Conservation (phyloP, 805 yeast species). For the Maudiozyma saulgeensis region DNA sequence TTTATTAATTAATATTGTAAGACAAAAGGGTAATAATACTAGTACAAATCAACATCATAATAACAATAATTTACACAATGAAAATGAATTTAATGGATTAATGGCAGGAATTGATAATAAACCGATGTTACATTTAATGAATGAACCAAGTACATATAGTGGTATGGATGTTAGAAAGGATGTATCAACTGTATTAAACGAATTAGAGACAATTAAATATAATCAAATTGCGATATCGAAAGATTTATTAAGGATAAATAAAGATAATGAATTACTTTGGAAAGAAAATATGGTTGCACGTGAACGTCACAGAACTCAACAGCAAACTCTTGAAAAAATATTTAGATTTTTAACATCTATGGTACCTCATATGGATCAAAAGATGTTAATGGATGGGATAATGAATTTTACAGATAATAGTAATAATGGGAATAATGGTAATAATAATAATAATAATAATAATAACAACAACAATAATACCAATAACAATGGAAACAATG, state of each 20-base stretch:
- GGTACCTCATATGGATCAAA: conserved; percentile 25
- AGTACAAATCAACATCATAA: conserved; percentile 1
- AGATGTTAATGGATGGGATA: conserved; percentile 21
- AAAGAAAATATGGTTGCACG: conserved; percentile 74
- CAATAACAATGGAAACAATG: background rate
- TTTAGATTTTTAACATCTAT: conserved; percentile 78
- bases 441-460: background rate
- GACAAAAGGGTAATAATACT: conserved; percentile 41
- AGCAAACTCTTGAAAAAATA: conserved; percentile 80
- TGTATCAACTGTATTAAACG: conserved; percentile 40
- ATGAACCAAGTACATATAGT: conserved; percentile 9
- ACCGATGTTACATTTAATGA: conserved; percentile 7
- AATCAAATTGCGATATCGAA: conserved; percentile 77
- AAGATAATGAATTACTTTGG: conserved; percentile 88
- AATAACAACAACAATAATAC: background rate
- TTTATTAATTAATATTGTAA: conserved; percentile 70
- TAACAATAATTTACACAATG: background rate
- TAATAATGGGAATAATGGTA: background rate
- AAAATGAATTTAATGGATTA: background rate
- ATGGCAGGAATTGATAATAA: background rate
- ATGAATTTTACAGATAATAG: conserved; percentile 1
- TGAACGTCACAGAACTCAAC: conserved; percentile 77
- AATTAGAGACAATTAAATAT: conserved; percentile 63
- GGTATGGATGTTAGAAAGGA: background rate
- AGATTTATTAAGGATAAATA: conserved; percentile 71